Conservation (phyloP, 2,329 filamentous ascomycete species). For the Aspergillus pseudoviridinutans region DNA sequence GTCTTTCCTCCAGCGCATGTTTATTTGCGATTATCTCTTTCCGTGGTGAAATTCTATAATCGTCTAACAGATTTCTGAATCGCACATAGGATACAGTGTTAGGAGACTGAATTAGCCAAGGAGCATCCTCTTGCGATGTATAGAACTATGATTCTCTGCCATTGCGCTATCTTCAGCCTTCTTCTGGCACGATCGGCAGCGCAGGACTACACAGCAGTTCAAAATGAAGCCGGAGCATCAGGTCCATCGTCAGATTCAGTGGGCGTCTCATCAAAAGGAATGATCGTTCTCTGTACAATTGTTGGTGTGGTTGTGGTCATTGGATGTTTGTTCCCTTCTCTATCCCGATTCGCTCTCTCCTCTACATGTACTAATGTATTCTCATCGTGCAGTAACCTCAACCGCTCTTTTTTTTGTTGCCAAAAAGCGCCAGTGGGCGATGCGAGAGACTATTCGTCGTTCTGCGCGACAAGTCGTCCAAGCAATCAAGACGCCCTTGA, state of each 20-base stretch:
- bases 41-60: not conserved
- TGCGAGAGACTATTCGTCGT: conserved; percentile 15
- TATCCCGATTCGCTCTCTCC: not conserved
- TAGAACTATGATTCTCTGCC: not conserved
- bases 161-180: not conserved
- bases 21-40: not conserved
- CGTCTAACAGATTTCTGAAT: not conserved
- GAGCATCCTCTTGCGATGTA: conserved; percentile 1
- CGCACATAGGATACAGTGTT: not conserved
- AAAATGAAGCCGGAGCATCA: conserved; percentile 10
- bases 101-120: not conserved
- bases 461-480: conserved; percentile 13
- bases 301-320: conserved; percentile 17
- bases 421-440: conserved; percentile 17
- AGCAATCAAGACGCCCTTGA: conserved; percentile 14
- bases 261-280: conserved; percentile 13
- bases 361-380: not conserved
- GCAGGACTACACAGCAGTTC: conserved; percentile 11
- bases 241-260: conserved; percentile 6
- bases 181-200: conserved; percentile 8
- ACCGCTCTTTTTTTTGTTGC: conserved; percentile 16
- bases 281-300: conserved; percentile 17
- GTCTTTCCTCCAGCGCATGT: not conserved
- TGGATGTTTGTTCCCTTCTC: conserved; percentile 11
- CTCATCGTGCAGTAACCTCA: conserved; percentile 10